These are phyloP conservation scores for Cladorrhinum sp. DNA, from an alignment of 2,329 filamentous ascomycete species.

Conservation along the genomic window DNA sequence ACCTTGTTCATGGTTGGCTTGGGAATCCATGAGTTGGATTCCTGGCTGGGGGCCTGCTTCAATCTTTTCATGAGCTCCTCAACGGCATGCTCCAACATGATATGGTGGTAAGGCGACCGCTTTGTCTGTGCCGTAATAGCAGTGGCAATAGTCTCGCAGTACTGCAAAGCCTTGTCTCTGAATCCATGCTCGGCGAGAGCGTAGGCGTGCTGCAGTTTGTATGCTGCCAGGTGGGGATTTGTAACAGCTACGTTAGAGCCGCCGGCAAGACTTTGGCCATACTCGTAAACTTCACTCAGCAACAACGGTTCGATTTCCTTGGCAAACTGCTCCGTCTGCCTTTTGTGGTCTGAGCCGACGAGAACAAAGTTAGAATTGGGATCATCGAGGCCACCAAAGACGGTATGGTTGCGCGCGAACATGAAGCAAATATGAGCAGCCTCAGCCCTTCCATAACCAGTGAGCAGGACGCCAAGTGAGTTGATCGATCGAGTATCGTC, in stretches of 20 bases:
- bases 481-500: constrained; percentile 76
- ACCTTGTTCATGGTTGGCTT: constrained; percentile 97
- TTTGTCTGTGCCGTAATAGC: constrained; percentile 79
- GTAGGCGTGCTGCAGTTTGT: constrained; percentile 87
- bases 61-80: constrained; percentile 83
- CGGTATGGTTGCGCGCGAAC: constrained; percentile 68
- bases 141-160: constrained; percentile 79
- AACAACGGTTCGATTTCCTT: constrained; percentile 83
- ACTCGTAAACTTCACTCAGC: constrained; percentile 95
- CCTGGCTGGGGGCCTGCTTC: constrained; percentile 80
- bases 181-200: constrained; percentile 80
- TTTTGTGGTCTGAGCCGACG: constrained; percentile 77
- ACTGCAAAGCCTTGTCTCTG: constrained; percentile 79
- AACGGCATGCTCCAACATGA: constrained; percentile 67
- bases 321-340: constrained; percentile 67
- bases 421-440: constrained; percentile 93
- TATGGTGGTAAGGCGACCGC: constrained; percentile 82
- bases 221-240: constrained; percentile 80
- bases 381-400: constrained; percentile 84
- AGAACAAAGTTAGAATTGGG: constrained; percentile 74
- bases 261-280: constrained; percentile 70
- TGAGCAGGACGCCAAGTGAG: constrained; percentile 76
- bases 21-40: constrained; percentile 82
- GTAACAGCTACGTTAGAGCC: constrained; percentile 52
- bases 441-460: constrained; percentile 82